These are phyloP conservation scores for Saccharomycopsis capsularis DNA, from an alignment of 805 yeast genomes.

Conservation along the genomic window DNA sequence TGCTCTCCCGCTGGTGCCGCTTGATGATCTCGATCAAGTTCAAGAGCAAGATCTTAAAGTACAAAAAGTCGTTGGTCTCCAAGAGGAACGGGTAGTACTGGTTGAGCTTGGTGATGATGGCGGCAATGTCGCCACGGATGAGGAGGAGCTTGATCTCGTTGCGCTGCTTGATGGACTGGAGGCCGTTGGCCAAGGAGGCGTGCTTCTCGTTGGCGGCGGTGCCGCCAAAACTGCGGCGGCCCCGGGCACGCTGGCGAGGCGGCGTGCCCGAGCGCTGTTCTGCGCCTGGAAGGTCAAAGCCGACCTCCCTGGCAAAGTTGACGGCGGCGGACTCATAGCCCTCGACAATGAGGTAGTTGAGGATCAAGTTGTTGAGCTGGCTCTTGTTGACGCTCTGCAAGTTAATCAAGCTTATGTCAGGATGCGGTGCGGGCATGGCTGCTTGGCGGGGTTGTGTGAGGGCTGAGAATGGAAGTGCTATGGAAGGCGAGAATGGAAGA, in stretches of 20 bases:
- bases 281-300: constrained; percentile 19
- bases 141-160: constrained; percentile 47
- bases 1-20: constrained; percentile 32
- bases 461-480: too few species aligned
- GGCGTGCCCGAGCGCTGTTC: too few species aligned
- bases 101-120: constrained; percentile 51
- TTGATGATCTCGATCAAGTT: constrained; percentile 78
- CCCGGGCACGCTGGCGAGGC: neutral
- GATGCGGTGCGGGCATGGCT: too few species aligned
- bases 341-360: constrained; percentile 70
- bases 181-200: constrained; percentile 30
- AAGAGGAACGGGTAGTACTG: constrained; percentile 56
- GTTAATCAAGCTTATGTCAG: neutral
- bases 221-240: neutral
- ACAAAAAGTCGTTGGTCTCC: constrained; percentile 55
- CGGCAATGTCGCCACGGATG: constrained; percentile 52
- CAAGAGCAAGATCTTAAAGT: constrained; percentile 65
- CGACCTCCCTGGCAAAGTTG: constrained; percentile 53
- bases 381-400: constrained; percentile 12
- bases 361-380: constrained; percentile 45
- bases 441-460: too few species aligned
- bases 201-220: neutral
- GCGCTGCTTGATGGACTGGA: constrained; percentile 46
- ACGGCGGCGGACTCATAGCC: constrained; percentile 67
- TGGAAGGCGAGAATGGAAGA: constrained; percentile 21